These are phyloP conservation scores for Suillus placidus DNA, from an alignment of 768 basidiomycete genomes.

Conservation along the genomic window DNA sequence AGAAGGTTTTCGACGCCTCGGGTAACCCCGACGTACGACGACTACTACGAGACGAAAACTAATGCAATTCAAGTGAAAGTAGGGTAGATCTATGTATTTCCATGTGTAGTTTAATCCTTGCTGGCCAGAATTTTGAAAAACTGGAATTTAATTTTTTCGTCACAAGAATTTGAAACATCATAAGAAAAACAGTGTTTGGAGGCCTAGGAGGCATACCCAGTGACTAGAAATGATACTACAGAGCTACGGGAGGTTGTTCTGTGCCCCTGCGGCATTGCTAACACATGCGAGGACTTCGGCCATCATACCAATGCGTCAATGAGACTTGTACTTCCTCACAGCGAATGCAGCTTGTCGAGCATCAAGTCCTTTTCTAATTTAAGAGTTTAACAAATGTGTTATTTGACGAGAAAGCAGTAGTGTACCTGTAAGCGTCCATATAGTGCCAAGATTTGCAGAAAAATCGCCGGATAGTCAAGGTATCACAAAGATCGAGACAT, in stretches of 20 bases:
- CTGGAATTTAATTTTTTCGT: not conserved
- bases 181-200: not conserved
- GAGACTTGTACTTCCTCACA: too few relatives aligned
- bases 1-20: conserved; percentile 9
- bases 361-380: too few relatives aligned
- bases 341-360: too few relatives aligned
- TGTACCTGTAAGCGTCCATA: too few relatives aligned
- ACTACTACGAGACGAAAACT: not conserved
- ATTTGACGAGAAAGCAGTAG: too few relatives aligned
- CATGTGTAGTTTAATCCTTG: not conserved
- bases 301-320: too few relatives aligned
- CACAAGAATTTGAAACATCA: conserved; percentile 8
- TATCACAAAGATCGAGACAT: too few relatives aligned
- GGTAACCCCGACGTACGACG: not conserved
- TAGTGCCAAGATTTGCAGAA: too few relatives aligned
- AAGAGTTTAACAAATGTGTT: too few relatives aligned
- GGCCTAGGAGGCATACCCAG: not conserved
- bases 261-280: not conserved
- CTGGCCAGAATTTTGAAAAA: not conserved
- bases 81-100: not conserved
- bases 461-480: too few relatives aligned
- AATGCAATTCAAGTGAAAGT: not conserved
- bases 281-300: not conserved
- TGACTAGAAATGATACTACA: not conserved
- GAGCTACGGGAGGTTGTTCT: not conserved